Percentiles rank a stretch among this genome's conserved stretches.
Evolutionary conservation across 2,329 filamentous ascomycete genomes (phyloP).

Genomic region (Pyrenochaeta sp.): DNA sequence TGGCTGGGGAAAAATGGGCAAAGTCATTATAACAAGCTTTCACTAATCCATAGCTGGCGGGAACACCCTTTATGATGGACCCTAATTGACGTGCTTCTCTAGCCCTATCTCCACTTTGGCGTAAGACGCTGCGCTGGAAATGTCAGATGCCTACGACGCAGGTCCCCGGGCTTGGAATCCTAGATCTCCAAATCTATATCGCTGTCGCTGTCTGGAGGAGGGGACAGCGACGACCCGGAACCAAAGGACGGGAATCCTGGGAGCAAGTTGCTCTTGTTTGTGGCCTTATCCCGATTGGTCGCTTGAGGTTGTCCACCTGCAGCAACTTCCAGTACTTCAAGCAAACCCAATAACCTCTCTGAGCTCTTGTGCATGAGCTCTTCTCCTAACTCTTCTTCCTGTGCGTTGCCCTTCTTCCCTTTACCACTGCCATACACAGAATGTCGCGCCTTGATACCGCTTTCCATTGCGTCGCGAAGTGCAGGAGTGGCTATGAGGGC

Average conservation of each 20-base stretch:
- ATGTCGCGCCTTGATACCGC: slow-evolving; percentile 61
- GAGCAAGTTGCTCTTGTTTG: background rate
- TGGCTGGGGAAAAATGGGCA: no score
- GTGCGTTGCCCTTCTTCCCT: slow-evolving; percentile 50
- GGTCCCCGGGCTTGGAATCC: no score
- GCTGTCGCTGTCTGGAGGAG: slow-evolving; percentile 29
- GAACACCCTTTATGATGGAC: no score
- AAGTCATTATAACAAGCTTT: no score
- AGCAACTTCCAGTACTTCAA: slow-evolving; percentile 42
- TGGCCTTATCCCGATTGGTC: slow-evolving; percentile 5
- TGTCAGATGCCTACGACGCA: no score
- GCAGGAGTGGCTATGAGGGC: slow-evolving; percentile 23
- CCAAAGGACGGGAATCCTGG: slow-evolving; percentile 25
- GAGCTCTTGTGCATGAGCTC: slow-evolving; percentile 44
- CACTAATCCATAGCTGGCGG: no score
- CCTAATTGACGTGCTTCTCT: no score
- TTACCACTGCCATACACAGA: slow-evolving; percentile 53
- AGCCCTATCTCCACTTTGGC: no score
- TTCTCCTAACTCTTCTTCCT: slow-evolving; percentile 47
- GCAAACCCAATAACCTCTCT: slow-evolving; percentile 41
- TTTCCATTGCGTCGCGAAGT: slow-evolving; percentile 57
- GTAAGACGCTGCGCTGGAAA: no score
- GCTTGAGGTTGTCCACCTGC: slow-evolving; percentile 17
- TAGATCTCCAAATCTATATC: no score
- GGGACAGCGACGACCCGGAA: slow-evolving; percentile 30